Percentiles rank a stretch among this genome's conserved stretches.
Evolutionary conservation across 2,329 filamentous ascomycete species (phyloP).

Genomic region (Diaporthe batatas): DNA sequence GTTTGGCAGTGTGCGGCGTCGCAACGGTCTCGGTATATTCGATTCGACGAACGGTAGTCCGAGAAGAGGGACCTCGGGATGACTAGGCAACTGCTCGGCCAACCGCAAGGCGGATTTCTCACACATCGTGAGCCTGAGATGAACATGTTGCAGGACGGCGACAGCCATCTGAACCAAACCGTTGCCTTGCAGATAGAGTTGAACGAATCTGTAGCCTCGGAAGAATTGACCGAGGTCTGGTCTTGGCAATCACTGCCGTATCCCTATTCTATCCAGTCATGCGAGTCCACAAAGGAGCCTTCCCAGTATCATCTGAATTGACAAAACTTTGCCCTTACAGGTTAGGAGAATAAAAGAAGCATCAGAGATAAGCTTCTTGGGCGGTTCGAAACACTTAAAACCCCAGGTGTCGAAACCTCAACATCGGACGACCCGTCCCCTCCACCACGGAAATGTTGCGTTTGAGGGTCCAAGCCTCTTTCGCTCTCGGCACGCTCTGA

Average conservation of each 20-base stretch:
- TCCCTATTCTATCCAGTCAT: conserved; percentile 20
- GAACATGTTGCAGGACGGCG: conserved; percentile 16
- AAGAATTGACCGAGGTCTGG: background rate
- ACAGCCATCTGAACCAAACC: conserved; percentile 12
- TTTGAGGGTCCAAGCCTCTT: conserved; percentile 12
- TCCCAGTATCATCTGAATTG: conserved; percentile 20
- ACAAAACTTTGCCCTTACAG: conserved; percentile 6
- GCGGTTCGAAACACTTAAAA: conserved; percentile 25
- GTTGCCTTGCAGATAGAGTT: conserved; percentile 5
- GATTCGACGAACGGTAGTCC: conserved; percentile 34
- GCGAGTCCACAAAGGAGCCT: conserved; percentile 12
- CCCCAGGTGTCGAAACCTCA: conserved; percentile 9
- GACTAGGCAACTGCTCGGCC: background rate
- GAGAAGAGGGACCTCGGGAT: background rate
- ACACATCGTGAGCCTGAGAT: conserved; percentile 18
- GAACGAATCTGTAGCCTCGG: background rate
- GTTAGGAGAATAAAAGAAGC: background rate
- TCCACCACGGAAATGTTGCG: conserved; percentile 7
- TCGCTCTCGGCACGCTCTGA: background rate
- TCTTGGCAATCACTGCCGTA: conserved; percentile 22
- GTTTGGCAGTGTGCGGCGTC: background rate
- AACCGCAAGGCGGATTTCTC: background rate
- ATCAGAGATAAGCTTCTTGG: conserved; percentile 13
- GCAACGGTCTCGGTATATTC: conserved; percentile 4
- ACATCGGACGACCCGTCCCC: conserved; percentile 12